Evolutionary conservation across 768 basidiomycete species (phyloP), one percentile per base, ranked within the genome.

Genomic region (Xanthoconium stramineum): DNA sequence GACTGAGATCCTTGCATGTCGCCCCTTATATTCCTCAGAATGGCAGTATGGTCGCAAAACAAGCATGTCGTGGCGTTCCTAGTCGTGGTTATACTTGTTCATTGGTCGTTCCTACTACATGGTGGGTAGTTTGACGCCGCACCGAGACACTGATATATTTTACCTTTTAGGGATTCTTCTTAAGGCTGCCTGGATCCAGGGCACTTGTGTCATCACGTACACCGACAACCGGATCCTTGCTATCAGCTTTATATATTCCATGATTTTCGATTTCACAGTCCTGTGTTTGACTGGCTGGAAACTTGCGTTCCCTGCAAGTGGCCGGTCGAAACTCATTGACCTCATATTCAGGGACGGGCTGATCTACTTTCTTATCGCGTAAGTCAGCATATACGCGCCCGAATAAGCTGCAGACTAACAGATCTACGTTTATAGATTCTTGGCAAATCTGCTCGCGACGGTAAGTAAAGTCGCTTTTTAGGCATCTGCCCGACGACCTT

Each of bases 341-440:
- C 79, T 89, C 50, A 82, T 89, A 56, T 88, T 89, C 69, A 75
- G 75, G n/a, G 87, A 89, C 64, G 87, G 87, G 24, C 66, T 89
- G 47, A 84, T 88, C 47, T 89, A 84, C 73, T 89, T 88, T 66
- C 66, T 80, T 61, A 82, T 89, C 53, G 86, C 86, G 84, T 88
- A 67, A 72, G 85, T 62, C 20, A 9, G 44, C 62, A 61, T 52
- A 60, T 45, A 56, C 55, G 39, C 50, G 14, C 17, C 19, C 42
- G 6, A n/a, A 42, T 20, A 36, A 8, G 15, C 32, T 15, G 33
- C 29, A 38, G 20, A 57, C 59, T 60, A 40, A 67, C 29, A 9
- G 40, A 38, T 38, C 10, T 60, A 3, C n/a, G 5, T 33, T 11
- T 46, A n/a, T 48, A 88, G 85, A 33, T 89, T 89, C 73, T 63